Base-by-base conservation (phyloP, 2,329 filamentous ascomycete species). In the Nemania sp. region DNA sequence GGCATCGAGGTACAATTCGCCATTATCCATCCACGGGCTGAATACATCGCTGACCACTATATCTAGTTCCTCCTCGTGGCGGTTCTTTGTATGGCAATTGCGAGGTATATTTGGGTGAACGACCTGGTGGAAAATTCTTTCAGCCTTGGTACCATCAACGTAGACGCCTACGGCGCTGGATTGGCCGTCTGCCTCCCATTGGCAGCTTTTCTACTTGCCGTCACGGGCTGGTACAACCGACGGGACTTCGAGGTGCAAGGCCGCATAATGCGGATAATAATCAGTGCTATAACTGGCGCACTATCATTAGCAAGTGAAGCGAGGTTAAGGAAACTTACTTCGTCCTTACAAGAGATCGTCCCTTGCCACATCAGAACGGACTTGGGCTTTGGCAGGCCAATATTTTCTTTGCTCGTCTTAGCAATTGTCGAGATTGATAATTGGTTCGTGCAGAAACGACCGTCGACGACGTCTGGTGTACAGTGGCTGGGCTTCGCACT, bases 391-490 rank as follows among this genome's bases (percentile, higher is more conserved):
- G 64, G 59, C 13, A 56, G 59, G 46, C 49, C 59, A 3, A n/a
- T 50, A 25, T 66, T 65, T 35, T 53, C 48, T 1, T 35, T 63
- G 21, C 45, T 66, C 18, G 39, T 65, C 7, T 10, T 66, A 42
- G 43, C 57, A 2, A 53, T 63, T 39, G 59, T 66, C n/a, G 64
- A 66, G 45, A 13, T 63, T 34, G 64, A 66, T 37, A 66, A 66
- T 56, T 46, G 37, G 20, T 37, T 60, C 5, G 46, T 45, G 13
- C 51, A 66, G 43, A 51, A 65, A 32, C 54, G 62, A 13, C 64
- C 64, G 13, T 65, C 64, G 17, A 63, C 57, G 2, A 64, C 64
- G 35, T 59, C 62, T 1, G 51, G 15, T 12, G 50, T 61, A 12
- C 64, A 66, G 40, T 66, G 64, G 64, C 21, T 59, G 3, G 34